These are phyloP conservation scores for Entrophospora sp. DNA, from an alignment of 192 early-diverging fungal genomes.

Conservation along the genomic window DNA sequence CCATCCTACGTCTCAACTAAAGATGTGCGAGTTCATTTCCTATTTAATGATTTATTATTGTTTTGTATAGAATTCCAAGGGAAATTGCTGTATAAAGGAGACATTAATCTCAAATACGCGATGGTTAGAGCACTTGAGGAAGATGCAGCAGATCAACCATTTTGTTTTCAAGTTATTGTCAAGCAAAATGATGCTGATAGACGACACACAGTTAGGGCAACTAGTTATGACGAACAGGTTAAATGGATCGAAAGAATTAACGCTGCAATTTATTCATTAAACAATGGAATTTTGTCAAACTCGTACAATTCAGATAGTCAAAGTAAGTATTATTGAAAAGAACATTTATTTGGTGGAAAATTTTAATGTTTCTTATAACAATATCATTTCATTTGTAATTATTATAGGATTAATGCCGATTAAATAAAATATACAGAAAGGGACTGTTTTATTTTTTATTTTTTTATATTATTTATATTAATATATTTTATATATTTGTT, in stretches of 20 bases:
- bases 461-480: no score
- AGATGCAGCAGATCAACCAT: background rate
- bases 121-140: background rate
- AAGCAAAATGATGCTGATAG: background rate
- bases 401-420: no score
- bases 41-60: slow-evolving; percentile 15
- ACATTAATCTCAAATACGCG: slow-evolving; percentile 8
- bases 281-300: slow-evolving; percentile 9
- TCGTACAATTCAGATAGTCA: no score
- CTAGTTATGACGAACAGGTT: background rate
- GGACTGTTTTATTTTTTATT: no score
- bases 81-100: background rate
- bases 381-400: no score
- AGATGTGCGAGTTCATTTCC: slow-evolving; percentile 11
- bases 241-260: slow-evolving; percentile 12
- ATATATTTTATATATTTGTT: no score
- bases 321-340: no score
- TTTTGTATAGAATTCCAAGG: slow-evolving; percentile 10
- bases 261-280: background rate
- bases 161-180: slow-evolving; percentile 15
- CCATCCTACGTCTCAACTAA: background rate
- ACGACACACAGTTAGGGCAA: background rate
- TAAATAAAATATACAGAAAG: no score
- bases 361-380: no score
- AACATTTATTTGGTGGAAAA: no score